These are phyloP conservation scores for Aspergillus fischeri DNA, from an alignment of 2,329 filamentous ascomycete genomes.

Conservation along the genomic window DNA sequence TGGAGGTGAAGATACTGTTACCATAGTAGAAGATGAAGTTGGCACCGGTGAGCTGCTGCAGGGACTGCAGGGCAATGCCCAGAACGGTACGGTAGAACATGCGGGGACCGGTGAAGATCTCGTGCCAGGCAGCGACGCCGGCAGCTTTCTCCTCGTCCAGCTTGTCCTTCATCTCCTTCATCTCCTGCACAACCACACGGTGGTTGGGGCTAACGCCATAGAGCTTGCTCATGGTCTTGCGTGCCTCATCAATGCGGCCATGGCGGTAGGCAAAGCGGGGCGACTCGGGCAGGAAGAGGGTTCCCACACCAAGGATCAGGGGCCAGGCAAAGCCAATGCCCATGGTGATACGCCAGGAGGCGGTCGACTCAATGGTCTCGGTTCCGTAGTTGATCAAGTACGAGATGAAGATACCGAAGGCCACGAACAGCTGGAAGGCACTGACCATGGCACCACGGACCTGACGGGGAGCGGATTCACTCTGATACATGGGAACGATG, in stretches of 20 bases:
- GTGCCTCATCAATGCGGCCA: conserved; percentile 49
- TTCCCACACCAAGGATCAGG: conserved; percentile 50
- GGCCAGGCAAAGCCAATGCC: conserved; percentile 57
- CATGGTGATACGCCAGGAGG: conserved; percentile 48
- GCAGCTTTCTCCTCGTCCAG: conserved; percentile 49
- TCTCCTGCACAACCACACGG: conserved; percentile 48
- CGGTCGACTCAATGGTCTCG: conserved; percentile 36
- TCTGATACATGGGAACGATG: conserved; percentile 47
- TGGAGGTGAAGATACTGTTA: conserved; percentile 51
- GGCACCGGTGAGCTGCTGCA: conserved; percentile 43
- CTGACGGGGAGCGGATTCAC: conserved; percentile 42
- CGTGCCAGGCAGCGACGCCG: conserved; percentile 29
- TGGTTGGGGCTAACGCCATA: conserved; percentile 53
- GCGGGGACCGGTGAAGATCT: conserved; percentile 39
- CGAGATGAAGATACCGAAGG: conserved; percentile 43
- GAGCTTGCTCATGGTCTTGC: conserved; percentile 49
- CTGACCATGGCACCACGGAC: conserved; percentile 44
- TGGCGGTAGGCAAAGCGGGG: conserved; percentile 57
- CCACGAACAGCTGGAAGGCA: conserved; percentile 47
- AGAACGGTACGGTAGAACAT: conserved; percentile 42
- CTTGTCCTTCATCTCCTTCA: conserved; percentile 54
- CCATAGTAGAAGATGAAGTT: conserved; percentile 54
- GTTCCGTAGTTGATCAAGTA: conserved; percentile 46
- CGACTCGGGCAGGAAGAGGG: conserved; percentile 53
- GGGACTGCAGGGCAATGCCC: conserved; percentile 39